A percentile compares a stretch with the other conserved stretches of the same genome.
phyloP scores from a whole-genome alignment of 306 rosid species.

The Phaseolus lunatus region DNA sequence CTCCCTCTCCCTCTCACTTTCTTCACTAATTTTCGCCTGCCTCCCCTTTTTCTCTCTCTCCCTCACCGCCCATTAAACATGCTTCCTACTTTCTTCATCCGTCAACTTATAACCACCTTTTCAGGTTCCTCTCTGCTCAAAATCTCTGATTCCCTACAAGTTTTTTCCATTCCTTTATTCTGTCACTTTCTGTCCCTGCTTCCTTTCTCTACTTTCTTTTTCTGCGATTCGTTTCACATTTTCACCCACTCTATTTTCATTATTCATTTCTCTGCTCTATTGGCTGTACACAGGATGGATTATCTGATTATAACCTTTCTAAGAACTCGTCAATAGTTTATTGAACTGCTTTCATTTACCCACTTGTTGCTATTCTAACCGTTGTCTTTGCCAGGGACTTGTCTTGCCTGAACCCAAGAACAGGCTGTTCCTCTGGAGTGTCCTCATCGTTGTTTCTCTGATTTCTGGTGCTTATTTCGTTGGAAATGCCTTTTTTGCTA shows the following conservation, averaged over 20 bases:
- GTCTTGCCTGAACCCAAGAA: conserved; percentile 63
- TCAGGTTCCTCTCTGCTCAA: background rate
- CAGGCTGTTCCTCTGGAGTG: conserved; percentile 64
- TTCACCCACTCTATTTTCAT: background rate
- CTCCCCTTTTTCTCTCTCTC: background rate
- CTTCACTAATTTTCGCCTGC: background rate
- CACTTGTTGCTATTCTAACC: background rate
- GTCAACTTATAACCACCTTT: background rate
- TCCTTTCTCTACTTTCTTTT: background rate
- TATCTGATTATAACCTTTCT: background rate
- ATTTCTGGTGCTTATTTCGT: conserved; percentile 73
- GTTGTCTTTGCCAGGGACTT: conserved; percentile 54
- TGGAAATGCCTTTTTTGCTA: conserved; percentile 59
- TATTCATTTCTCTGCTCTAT: conserved; percentile 4
- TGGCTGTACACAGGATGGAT: background rate
- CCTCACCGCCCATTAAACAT: background rate
- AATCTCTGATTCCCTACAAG: background rate
- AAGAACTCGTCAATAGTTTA: background rate
- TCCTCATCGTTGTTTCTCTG: conserved; percentile 58
- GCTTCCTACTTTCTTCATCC: background rate
- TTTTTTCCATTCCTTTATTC: background rate
- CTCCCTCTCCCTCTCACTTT: background rate
- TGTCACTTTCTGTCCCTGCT: background rate
- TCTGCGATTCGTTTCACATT: background rate
- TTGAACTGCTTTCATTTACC: conserved; percentile 16